These are phyloP conservation scores for Backusella australiensis DNA, from an alignment of 192 early-diverging fungal genomes.

Conservation along the genomic window DNA sequence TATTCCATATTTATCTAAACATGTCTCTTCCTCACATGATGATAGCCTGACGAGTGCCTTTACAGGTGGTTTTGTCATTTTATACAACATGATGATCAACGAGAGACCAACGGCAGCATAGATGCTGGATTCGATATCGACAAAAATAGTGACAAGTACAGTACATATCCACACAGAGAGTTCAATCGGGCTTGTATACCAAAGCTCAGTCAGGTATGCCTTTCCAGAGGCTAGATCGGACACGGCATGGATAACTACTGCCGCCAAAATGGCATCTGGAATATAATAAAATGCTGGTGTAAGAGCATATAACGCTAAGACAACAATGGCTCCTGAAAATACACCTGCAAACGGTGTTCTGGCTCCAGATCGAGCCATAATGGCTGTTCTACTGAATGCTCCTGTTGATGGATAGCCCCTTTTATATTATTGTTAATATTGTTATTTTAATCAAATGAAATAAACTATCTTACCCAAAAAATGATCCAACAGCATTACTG, in stretches of 20 bases:
- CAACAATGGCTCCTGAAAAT: conserved; percentile 70
- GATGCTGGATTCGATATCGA: conserved; percentile 63
- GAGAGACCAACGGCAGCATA: conserved; percentile 73
- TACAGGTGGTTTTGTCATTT: conserved; percentile 69
- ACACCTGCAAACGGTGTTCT: conserved; percentile 74
- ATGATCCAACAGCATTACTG: conserved; percentile 81
- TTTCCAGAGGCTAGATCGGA: conserved; percentile 68
- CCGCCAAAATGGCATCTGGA: conserved; percentile 72
- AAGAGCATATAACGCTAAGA: conserved; percentile 72
- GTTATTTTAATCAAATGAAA: background rate
- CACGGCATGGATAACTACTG: conserved; percentile 75
- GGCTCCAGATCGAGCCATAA: conserved; percentile 80
- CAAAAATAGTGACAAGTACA: conserved; percentile 59
- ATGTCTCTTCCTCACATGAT: background rate
- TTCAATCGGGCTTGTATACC: conserved; percentile 45
- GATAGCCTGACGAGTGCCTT: conserved; percentile 40
- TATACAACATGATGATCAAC: conserved; percentile 66
- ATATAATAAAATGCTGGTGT: conserved; percentile 84
- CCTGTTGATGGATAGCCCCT: conserved; percentile 88
- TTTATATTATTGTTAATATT: conserved; percentile 1
- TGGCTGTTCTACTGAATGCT: conserved; percentile 88
- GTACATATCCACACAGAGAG: conserved; percentile 47
- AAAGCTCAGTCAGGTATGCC: conserved; percentile 55
- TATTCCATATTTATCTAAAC: background rate
- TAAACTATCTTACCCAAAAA: conserved; percentile 58